Conservation (phyloP, 306 rosid genomes). For the Erythrophleum fordii region DNA sequence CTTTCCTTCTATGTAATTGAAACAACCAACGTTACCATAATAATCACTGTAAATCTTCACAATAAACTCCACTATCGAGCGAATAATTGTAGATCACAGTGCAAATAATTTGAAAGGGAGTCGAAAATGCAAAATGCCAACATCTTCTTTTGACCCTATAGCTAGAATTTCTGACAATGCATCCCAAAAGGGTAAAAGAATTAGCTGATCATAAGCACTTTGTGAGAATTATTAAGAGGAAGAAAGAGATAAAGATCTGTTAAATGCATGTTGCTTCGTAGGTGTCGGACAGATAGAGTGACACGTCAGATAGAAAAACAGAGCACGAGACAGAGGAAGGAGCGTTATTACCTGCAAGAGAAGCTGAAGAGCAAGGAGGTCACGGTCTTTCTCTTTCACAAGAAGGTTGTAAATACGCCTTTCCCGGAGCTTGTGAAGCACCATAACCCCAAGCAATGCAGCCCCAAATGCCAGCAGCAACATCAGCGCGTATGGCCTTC, state of each 20-base stretch:
- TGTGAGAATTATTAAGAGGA: neutral
- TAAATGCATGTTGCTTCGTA: slow-evolving; percentile 41
- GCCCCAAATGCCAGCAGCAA: slow-evolving; percentile 73
- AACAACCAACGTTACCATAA: slow-evolving; percentile 10
- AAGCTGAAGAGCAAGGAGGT: slow-evolving; percentile 65
- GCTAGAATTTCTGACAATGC: neutral
- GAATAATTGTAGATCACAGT: slow-evolving; percentile 12
- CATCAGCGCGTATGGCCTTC: slow-evolving; percentile 58
- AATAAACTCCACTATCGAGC: neutral
- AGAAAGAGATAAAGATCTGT: neutral
- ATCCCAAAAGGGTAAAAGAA: neutral
- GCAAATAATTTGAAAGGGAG: neutral
- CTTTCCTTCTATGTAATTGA: slow-evolving; percentile 61
- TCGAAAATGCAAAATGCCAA: slow-evolving; percentile 15
- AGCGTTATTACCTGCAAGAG: slow-evolving; percentile 64
- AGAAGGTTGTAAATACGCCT: slow-evolving; percentile 75
- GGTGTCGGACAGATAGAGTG: slow-evolving; percentile 28
- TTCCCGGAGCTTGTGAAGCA: slow-evolving; percentile 84
- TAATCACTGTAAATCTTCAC: neutral
- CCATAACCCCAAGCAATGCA: slow-evolving; percentile 81
- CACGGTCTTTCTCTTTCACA: slow-evolving; percentile 62
- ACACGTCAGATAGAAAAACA: slow-evolving; percentile 36
- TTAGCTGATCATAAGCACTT: neutral
- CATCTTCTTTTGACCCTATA: neutral
- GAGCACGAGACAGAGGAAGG: slow-evolving; percentile 32